Base-by-base conservation (phyloP, 2,329 filamentous ascomycete genomes). In the Fusarium armeniacum region DNA sequence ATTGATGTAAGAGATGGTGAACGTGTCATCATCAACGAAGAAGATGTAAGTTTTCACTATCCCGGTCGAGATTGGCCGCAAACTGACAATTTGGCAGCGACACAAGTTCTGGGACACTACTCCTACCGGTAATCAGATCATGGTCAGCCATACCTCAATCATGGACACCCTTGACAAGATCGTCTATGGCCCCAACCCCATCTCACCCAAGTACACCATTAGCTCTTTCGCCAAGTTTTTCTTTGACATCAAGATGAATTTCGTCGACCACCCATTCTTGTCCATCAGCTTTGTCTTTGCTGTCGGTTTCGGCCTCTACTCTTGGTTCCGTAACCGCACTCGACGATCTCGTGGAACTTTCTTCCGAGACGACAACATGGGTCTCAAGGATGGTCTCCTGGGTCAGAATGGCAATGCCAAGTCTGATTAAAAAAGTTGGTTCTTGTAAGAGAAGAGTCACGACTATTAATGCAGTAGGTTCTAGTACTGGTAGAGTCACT, bases 51-150 rank as follows among this genome's bases (percentile, higher is more conserved):
- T 85, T 57, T 26, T 13, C 18, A 24, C 4, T 13, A 3, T n/a
- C 9, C 11, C 5, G 13, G 20, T n/a, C 11, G 9, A 12, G 3
- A 15, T 30, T 18, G 16, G 33, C 8, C 18, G 2, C 11, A 46
- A 57, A 75, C 80, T 85, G 73, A 85, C 76, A 52, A 51, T 10
- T 22, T 24, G 30, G 62, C 76, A 97, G 93, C 94, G 93, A 82
- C 94, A 93, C 74, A 90, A 92, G 70, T 99, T 97, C 83, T 99
- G 96, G 96, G 96, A 99, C 77, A 89, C 86, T 33, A 97, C 94
- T 47, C 90, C 91, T 65, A 96, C 93, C 4, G 95, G 94, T 71
- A 95, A 96, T 80, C 88, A 91, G 67, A 98, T 99, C 76, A 90
- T 94, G 73, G 91, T 94, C 56, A 96, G 92, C 28, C 91, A 96